phyloP scores from a whole-genome alignment of 1,139 yeast genomes.

The Kodamaea plutei region DNA sequence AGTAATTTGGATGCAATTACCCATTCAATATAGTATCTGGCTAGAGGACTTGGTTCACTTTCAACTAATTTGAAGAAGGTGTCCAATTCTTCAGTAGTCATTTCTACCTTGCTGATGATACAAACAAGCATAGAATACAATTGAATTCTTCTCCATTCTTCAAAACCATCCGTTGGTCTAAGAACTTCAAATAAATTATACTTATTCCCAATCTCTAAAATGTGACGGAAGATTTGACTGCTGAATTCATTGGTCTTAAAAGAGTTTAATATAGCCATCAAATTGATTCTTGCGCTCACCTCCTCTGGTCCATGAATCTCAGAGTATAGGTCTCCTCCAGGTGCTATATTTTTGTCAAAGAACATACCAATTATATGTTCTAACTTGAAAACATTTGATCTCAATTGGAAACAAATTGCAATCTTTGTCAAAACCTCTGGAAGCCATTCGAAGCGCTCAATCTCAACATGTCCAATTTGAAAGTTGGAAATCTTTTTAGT shows the following conservation, averaged over 20 bases:
- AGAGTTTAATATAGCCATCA: slow-evolving; percentile 43
- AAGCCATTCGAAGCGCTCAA: slow-evolving; percentile 50
- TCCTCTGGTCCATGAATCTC: slow-evolving; percentile 61
- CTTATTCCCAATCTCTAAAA: slow-evolving; percentile 37
- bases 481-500: slow-evolving; percentile 40
- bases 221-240: slow-evolving; percentile 33
- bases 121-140: slow-evolving; percentile 50
- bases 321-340: slow-evolving; percentile 37
- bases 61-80: slow-evolving; percentile 25
- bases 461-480: slow-evolving; percentile 29
- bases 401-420: slow-evolving; percentile 50
- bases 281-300: slow-evolving; percentile 47
- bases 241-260: slow-evolving; percentile 33
- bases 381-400: slow-evolving; percentile 53
- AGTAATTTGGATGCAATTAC: slow-evolving; percentile 44
- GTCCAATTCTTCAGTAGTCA: slow-evolving; percentile 11
- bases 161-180: slow-evolving; percentile 60
- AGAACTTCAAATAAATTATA: slow-evolving; percentile 46
- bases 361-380: slow-evolving; percentile 54
- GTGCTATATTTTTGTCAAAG: slow-evolving; percentile 36
- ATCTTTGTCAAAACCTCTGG: slow-evolving; percentile 46
- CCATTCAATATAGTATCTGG: slow-evolving; percentile 79
- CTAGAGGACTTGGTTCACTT: slow-evolving; percentile 72
- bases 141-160: slow-evolving; percentile 62
- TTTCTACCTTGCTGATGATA: slow-evolving; percentile 24